Conservation (phyloP, 2,329 filamentous ascomycete genomes). For the Diaporthe helianthi region DNA sequence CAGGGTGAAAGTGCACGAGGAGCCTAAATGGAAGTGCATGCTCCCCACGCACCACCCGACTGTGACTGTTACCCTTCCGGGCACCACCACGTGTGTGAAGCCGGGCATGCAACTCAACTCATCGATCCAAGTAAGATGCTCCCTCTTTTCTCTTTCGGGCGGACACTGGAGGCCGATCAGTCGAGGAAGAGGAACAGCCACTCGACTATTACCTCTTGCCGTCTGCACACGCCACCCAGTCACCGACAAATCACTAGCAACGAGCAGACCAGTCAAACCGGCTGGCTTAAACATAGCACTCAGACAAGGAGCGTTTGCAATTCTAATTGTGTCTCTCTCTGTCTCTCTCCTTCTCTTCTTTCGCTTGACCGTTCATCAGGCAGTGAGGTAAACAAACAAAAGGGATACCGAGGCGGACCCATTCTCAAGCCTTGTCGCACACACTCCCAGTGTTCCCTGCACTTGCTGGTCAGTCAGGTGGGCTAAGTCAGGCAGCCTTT, state of each 20-base stretch:
- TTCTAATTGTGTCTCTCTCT: constrained; percentile 15
- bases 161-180: too few species aligned
- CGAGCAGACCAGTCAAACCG: not conserved
- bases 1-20: not conserved
- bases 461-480: not conserved
- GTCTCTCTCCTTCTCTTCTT: not conserved
- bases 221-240: not conserved
- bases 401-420: not conserved
- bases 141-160: too few species aligned
- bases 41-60: not conserved
- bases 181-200: not conserved
- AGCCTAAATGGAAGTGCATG: not conserved
- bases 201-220: not conserved
- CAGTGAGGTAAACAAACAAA: not conserved
- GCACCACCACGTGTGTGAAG: not conserved
- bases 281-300: not conserved
- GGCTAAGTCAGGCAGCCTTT: not conserved
- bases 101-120: not conserved
- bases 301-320: not conserved
- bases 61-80: not conserved
- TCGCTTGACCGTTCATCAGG: not conserved
- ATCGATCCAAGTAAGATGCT: not conserved
- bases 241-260: not conserved
- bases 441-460: not conserved
- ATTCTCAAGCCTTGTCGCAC: not conserved